Conservation (phyloP, 352 stramenopile species). For the Aphanomyces invadans region DNA sequence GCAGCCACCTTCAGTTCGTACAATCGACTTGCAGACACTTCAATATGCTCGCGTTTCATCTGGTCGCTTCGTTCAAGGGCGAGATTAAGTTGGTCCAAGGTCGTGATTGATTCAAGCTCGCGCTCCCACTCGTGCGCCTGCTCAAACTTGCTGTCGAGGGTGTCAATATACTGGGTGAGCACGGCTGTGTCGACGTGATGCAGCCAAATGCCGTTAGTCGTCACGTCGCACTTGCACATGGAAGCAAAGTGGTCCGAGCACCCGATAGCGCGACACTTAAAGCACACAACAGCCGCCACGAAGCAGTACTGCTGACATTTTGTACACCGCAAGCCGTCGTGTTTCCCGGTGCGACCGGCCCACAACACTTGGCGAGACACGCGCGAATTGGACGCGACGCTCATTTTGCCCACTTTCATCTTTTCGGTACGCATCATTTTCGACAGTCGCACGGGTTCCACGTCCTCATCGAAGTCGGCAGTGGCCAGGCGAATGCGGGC, state of each 20-base stretch:
- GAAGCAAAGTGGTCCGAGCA: conserved; percentile 60
- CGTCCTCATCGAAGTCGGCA: conserved; percentile 27
- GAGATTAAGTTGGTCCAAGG: not conserved
- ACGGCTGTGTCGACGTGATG: conserved; percentile 1
- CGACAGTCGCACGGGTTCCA: conserved; percentile 26
- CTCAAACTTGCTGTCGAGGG: not conserved
- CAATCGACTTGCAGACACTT: not conserved
- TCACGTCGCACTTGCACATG: conserved; percentile 70
- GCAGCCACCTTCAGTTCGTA: not conserved
- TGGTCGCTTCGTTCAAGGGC: not conserved
- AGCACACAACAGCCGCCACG: conserved; percentile 72
- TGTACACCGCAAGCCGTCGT: conserved; percentile 60
- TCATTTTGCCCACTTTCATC: conserved; percentile 15
- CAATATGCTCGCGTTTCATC: not conserved
- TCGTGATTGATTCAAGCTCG: not conserved
- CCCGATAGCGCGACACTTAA: conserved; percentile 61
- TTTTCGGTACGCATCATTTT: conserved; percentile 26
- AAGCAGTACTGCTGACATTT: conserved; percentile 83
- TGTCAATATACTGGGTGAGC: conserved; percentile 16
- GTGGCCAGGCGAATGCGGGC: not conserved
- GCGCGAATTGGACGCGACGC: conserved; percentile 27
- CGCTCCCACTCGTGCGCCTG: not conserved
- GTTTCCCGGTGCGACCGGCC: conserved; percentile 70
- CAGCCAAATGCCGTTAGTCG: not conserved
- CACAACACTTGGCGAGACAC: conserved; percentile 71